Percentiles rank a stretch among this genome's conserved stretches.
These are phyloP conservation scores for Clonostachys rhizophaga DNA, from an alignment of 2,329 filamentous ascomycete genomes.

Conservation along the genomic window DNA sequence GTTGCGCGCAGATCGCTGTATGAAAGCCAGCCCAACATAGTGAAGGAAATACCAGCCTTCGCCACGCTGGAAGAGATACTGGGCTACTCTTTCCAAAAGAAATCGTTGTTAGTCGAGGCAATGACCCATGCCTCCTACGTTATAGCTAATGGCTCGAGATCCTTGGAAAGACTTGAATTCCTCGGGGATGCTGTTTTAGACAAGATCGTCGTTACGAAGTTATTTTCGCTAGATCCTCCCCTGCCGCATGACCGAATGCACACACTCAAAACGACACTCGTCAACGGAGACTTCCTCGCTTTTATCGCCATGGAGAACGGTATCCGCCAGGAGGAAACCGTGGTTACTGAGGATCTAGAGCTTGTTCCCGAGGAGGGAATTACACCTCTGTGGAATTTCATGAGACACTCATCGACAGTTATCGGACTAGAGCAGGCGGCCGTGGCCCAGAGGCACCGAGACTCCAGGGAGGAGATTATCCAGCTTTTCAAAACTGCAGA, in stretches of 20 bases:
- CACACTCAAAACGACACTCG: slow-evolving; percentile 66
- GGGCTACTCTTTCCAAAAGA: slow-evolving; percentile 67
- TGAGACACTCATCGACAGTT: slow-evolving; percentile 51
- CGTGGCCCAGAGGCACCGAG: slow-evolving; percentile 37
- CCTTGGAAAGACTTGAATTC: slow-evolving; percentile 76
- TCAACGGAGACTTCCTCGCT: slow-evolving; percentile 76
- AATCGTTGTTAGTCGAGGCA: slow-evolving; percentile 68
- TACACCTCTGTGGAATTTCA: slow-evolving; percentile 62
- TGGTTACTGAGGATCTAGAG: slow-evolving; percentile 6
- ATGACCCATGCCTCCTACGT: slow-evolving; percentile 69
- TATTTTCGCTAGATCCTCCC: slow-evolving; percentile 43
- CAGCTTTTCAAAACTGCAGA: slow-evolving; percentile 40
- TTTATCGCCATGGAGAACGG: slow-evolving; percentile 60
- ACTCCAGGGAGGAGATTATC: slow-evolving; percentile 42
- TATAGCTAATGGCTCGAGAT: slow-evolving; percentile 28
- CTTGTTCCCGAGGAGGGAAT: slow-evolving; percentile 10
- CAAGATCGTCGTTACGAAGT: slow-evolving; percentile 60
- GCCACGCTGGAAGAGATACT: slow-evolving; percentile 58
- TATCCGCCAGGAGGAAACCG: slow-evolving; percentile 12
- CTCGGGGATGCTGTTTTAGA: slow-evolving; percentile 85
- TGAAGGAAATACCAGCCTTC: slow-evolving; percentile 32
- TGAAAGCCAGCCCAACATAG: slow-evolving; percentile 24
- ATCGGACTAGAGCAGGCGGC: slow-evolving; percentile 40
- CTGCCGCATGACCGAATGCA: slow-evolving; percentile 63
- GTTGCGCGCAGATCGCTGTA: slow-evolving; percentile 37